Evolutionary conservation across 805 yeast genomes (phyloP).

Genomic region (Pichia rugopelliculosa): DNA sequence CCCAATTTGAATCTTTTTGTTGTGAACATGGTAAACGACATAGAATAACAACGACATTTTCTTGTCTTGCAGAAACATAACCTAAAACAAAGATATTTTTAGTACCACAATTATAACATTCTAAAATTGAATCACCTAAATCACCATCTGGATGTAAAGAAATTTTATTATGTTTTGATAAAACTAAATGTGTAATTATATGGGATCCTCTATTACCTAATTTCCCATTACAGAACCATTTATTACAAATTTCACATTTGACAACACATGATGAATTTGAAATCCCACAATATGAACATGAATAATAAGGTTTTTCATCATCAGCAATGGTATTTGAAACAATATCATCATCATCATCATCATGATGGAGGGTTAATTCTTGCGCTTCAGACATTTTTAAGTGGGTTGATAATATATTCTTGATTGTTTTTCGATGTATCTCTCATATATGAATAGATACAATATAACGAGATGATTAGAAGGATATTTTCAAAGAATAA

Average conservation of each 20-base stretch:
- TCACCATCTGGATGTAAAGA: constrained; percentile 73
- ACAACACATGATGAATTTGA: constrained; percentile 58
- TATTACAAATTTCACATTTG: constrained; percentile 66
- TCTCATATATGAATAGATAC: not conserved
- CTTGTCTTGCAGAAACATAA: constrained; percentile 79
- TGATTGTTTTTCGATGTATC: too few species aligned
- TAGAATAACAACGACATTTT: constrained; percentile 76
- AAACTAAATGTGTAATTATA: constrained; percentile 76
- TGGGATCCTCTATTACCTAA: constrained; percentile 53
- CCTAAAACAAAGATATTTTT: constrained; percentile 76
- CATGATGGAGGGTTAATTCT: not conserved
- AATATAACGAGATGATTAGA: too few species aligned
- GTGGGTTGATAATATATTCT: too few species aligned
- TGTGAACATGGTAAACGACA: constrained; percentile 89
- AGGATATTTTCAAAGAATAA: too few species aligned
- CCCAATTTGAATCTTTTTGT: constrained; percentile 73
- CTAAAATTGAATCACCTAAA: constrained; percentile 79
- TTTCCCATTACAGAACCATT: constrained; percentile 86
- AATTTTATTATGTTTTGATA: constrained; percentile 69
- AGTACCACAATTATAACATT: constrained; percentile 86
- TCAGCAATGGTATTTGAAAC: not conserved
- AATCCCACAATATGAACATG: constrained; percentile 69
- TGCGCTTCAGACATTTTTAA: not conserved
- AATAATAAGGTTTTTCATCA: constrained; percentile 24
- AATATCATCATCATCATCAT: not conserved